Percentiles rank a stretch among this genome's conserved stretches.
Evolutionary conservation across 371 early-diverging fungal species (phyloP).

Genomic region (Dinochytrium kinnereticum): DNA sequence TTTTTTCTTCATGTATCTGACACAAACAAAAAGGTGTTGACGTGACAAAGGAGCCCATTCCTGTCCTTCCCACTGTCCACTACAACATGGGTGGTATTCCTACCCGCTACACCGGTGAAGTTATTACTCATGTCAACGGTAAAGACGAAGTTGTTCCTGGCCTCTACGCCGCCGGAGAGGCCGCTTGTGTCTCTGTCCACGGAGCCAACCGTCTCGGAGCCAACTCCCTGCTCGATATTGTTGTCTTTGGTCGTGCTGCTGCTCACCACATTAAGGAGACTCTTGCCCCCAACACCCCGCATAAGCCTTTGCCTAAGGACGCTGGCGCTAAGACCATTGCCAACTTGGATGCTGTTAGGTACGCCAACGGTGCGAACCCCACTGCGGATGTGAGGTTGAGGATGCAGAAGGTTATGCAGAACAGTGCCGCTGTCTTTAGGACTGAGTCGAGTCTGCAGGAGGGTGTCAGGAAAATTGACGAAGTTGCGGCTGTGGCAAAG

Average conservation of each 20-base stretch:
- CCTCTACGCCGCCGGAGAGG: constrained; percentile 68
- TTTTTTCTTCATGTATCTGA: background rate
- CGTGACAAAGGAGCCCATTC: constrained; percentile 98
- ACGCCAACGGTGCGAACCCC: constrained; percentile 75
- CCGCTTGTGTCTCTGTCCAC: constrained; percentile 67
- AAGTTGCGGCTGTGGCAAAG: constrained; percentile 78
- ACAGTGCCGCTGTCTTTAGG: constrained; percentile 96
- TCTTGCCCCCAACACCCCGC: constrained; percentile 84
- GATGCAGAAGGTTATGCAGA: constrained; percentile 98
- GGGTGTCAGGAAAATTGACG: constrained; percentile 84
- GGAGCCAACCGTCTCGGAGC: constrained; percentile 71
- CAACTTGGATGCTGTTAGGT: constrained; percentile 91
- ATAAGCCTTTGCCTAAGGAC: constrained; percentile 79
- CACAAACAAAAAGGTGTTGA: constrained; percentile 98
- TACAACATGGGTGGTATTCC: constrained; percentile 99
- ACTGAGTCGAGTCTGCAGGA: constrained; percentile 90
- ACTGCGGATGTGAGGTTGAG: constrained; percentile 90
- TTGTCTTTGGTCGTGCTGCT: constrained; percentile 77
- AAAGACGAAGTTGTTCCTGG: constrained; percentile 58
- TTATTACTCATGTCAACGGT: constrained; percentile 67
- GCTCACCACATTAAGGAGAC: constrained; percentile 93
- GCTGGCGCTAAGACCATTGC: constrained; percentile 88
- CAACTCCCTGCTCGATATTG: constrained; percentile 67
- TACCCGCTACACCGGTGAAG: constrained; percentile 96
- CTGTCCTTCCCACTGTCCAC: constrained; percentile 98